phyloP scores from a whole-genome alignment of 2,329 filamentous ascomycete species.

The Chaetomium globosum region DNA sequence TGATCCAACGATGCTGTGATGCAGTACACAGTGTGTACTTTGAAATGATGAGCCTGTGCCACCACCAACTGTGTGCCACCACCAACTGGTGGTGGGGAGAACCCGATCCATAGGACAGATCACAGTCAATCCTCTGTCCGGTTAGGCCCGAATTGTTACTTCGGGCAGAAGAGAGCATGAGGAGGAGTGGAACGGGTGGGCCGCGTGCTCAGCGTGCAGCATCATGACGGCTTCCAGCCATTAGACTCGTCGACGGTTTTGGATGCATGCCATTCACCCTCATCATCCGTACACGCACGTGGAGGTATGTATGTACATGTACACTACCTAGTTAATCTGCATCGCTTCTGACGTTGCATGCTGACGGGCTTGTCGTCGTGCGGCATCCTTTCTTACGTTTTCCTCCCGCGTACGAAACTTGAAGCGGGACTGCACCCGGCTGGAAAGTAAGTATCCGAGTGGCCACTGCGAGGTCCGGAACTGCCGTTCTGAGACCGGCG shows the following conservation, averaged over 20 bases:
- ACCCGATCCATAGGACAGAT: background rate
- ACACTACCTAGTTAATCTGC: background rate
- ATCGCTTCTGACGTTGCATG: conserved; percentile 1
- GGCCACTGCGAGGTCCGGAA: conserved; percentile 4
- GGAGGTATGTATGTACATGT: background rate
- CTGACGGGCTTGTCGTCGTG: background rate
- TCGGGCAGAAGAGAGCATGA: background rate
- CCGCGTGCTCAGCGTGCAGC: background rate
- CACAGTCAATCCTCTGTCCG: background rate
- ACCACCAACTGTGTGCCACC: too few relatives aligned
- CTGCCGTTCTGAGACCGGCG: conserved; percentile 13
- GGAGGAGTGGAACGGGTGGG: background rate
- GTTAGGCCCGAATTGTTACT: background rate
- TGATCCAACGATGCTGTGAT: background rate
- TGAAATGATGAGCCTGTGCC: background rate
- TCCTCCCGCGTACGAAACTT: background rate
- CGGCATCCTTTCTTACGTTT: background rate
- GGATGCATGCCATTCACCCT: background rate
- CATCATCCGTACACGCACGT: background rate
- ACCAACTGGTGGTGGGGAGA: background rate
- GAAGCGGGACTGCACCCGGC: conserved; percentile 7
- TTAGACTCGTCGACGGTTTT: background rate
- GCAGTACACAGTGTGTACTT: background rate
- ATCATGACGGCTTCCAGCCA: background rate
- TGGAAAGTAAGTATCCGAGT: background rate